A percentile compares a stretch with the other conserved stretches of the same genome.
These are phyloP conservation scores for Verticillium nubilum DNA, from an alignment of 2,329 filamentous ascomycete species.

Conservation along the genomic window DNA sequence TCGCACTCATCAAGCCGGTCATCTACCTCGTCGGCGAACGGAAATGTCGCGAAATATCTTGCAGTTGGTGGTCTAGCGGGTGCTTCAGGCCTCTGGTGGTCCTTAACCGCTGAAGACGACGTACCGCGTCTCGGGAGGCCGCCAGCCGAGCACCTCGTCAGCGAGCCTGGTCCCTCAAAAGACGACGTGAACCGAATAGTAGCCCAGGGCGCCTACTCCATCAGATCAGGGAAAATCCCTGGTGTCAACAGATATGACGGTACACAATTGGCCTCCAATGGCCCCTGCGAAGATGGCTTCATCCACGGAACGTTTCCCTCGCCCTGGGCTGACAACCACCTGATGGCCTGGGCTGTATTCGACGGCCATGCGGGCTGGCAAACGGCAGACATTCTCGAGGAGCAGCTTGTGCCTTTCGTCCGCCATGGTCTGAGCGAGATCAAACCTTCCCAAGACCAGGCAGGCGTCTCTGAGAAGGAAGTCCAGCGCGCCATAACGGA, in stretches of 20 bases:
- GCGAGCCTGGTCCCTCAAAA: neutral
- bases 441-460: neutral
- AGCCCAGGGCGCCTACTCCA: neutral
- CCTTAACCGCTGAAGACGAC: neutral
- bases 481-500: constrained; percentile 51
- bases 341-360: constrained; percentile 27
- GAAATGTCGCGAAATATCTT: neutral
- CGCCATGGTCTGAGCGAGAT: constrained; percentile 6
- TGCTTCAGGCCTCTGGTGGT: neutral
- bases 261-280: constrained; percentile 24
- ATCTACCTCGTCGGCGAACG: neutral
- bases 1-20: neutral
- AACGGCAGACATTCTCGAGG: constrained; percentile 22
- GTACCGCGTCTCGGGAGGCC: neutral
- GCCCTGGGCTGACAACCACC: constrained; percentile 14
- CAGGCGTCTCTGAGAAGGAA: too few species aligned
- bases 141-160: neutral
- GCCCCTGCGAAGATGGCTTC: constrained; percentile 25
- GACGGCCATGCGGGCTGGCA: constrained; percentile 30
- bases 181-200: neutral
- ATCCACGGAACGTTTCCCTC: constrained; percentile 22
- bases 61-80: neutral
- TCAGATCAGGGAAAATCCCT: neutral
- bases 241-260: constrained; percentile 22
- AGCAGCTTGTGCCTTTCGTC: constrained; percentile 22